Percentiles rank a stretch among this genome's conserved stretches.
Conservation (phyloP, 805 yeast genomes). For the Saturnispora gosingensis region DNA sequence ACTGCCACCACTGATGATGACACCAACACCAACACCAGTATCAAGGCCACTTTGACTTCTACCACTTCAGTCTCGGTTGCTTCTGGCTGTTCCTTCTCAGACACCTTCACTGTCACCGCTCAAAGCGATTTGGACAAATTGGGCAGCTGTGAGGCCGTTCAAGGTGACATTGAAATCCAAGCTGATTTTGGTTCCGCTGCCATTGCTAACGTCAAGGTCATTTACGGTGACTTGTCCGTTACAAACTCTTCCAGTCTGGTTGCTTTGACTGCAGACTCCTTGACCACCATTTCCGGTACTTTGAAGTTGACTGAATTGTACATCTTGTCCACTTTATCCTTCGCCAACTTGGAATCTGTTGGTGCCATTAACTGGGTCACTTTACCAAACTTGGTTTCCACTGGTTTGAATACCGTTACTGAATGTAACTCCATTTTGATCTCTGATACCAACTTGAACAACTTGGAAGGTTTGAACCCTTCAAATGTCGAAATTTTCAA, state of each 20-base stretch:
- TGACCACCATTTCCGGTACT: conserved; percentile 65
- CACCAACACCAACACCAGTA: conserved; percentile 29
- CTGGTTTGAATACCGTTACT: conserved; percentile 69
- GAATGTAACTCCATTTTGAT: conserved; percentile 61
- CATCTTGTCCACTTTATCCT: conserved; percentile 53
- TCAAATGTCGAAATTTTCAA: conserved; percentile 46
- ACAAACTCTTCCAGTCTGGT: conserved; percentile 55
- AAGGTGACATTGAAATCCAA: conserved; percentile 66
- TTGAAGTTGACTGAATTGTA: conserved; percentile 58
- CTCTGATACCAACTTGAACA: conserved; percentile 63
- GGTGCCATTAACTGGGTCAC: conserved; percentile 76
- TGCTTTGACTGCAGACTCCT: conserved; percentile 67
- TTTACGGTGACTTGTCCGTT: conserved; percentile 68
- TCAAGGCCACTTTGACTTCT: conserved; percentile 47
- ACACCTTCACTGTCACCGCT: conserved; percentile 61
- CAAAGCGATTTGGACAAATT: conserved; percentile 71
- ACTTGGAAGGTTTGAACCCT: conserved; percentile 56
- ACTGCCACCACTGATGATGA: conserved; percentile 32
- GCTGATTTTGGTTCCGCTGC: conserved; percentile 58
- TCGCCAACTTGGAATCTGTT: conserved; percentile 73
- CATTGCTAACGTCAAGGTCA: conserved; percentile 64
- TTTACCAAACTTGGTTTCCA: conserved; percentile 68
- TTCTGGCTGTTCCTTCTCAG: conserved; percentile 56
- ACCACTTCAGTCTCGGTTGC: conserved; percentile 39
- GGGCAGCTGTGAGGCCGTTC: conserved; percentile 66